Conservation (phyloP, 352 stramenopile genomes). For the Phytophthora colocasiae region DNA sequence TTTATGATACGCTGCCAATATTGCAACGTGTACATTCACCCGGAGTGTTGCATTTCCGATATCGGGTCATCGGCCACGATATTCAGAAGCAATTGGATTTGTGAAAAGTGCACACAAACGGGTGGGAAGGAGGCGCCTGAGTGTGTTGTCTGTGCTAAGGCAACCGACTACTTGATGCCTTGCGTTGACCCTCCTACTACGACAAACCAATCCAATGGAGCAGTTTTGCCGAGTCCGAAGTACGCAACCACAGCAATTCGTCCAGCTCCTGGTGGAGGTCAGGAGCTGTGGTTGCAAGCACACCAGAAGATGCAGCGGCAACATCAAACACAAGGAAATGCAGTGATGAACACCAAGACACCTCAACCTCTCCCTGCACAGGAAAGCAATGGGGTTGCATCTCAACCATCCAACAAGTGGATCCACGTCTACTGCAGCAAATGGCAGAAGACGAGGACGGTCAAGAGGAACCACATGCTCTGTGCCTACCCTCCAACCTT, state of each 20-base stretch:
- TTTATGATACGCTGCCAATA: constrained; percentile 89
- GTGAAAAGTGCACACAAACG: constrained; percentile 74
- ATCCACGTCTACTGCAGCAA: constrained; percentile 84
- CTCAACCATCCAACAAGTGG: constrained; percentile 53
- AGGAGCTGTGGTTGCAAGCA: constrained; percentile 41
- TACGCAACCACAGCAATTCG: constrained; percentile 19
- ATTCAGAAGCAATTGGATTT: constrained; percentile 87
- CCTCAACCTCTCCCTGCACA: constrained; percentile 4
- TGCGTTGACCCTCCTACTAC: constrained; percentile 39
- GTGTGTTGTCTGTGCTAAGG: constrained; percentile 73
- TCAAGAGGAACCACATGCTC: constrained; percentile 73
- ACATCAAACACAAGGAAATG: constrained; percentile 15
- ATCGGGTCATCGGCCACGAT: constrained; percentile 62
- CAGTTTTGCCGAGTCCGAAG: constrained; percentile 15
- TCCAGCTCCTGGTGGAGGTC: constrained; percentile 26
- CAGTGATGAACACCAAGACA: constrained; percentile 1
- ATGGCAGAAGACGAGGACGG: constrained; percentile 72
- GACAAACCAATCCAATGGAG: constrained; percentile 10
- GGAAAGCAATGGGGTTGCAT: constrained; percentile 19
- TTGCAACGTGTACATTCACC: constrained; percentile 85
- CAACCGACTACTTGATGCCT: constrained; percentile 85
- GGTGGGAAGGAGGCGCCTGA: constrained; percentile 42
- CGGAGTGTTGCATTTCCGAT: constrained; percentile 82
- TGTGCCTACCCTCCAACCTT: constrained; percentile 48
- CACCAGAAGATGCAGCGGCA: constrained; percentile 39